Evolutionary conservation across 164 flowering plant genomes (phyloP).

Genomic region (Magnolia kwangsiensis): DNA sequence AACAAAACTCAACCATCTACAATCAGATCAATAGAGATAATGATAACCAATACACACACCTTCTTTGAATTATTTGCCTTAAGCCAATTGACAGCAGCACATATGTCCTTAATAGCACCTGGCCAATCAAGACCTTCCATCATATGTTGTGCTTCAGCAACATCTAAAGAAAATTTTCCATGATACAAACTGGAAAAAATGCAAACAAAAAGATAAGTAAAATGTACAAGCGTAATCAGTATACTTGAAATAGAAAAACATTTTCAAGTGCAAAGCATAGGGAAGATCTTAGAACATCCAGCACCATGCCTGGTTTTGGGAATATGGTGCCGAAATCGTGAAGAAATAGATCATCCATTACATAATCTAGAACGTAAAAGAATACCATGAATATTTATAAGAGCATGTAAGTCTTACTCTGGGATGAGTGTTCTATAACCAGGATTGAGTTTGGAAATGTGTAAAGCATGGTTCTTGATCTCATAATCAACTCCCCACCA

Average conservation of each 20-base stretch:
- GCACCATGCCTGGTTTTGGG: not conserved
- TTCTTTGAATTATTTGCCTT: slow-evolving; percentile 88
- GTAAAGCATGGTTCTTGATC: slow-evolving; percentile 83
- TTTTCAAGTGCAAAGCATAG: not conserved
- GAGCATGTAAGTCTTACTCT: slow-evolving; percentile 47
- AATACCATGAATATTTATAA: not conserved
- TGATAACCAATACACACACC: slow-evolving; percentile 32
- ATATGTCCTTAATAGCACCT: slow-evolving; percentile 93
- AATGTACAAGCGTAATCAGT: not conserved
- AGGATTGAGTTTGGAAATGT: slow-evolving; percentile 62
- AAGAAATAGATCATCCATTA: not conserved
- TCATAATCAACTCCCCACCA: slow-evolving; percentile 99
- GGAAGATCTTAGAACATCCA: not conserved
- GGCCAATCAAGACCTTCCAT: slow-evolving; percentile 94
- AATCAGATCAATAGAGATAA: not conserved
- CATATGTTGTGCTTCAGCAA: slow-evolving; percentile 91
- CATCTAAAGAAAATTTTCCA: slow-evolving; percentile 93
- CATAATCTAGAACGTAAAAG: not conserved
- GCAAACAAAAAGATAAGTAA: not conserved
- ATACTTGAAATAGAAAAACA: not conserved
- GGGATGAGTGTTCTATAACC: slow-evolving; percentile 92
- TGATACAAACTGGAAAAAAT: slow-evolving; percentile 63
- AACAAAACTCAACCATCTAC: not conserved
- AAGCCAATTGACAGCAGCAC: slow-evolving; percentile 90
- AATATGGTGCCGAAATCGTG: not conserved